Evolutionary conservation across 2,329 filamentous ascomycete species (phyloP), one percentile per base, ranked within the genome.

Genomic region (Trichoderma sp.): DNA sequence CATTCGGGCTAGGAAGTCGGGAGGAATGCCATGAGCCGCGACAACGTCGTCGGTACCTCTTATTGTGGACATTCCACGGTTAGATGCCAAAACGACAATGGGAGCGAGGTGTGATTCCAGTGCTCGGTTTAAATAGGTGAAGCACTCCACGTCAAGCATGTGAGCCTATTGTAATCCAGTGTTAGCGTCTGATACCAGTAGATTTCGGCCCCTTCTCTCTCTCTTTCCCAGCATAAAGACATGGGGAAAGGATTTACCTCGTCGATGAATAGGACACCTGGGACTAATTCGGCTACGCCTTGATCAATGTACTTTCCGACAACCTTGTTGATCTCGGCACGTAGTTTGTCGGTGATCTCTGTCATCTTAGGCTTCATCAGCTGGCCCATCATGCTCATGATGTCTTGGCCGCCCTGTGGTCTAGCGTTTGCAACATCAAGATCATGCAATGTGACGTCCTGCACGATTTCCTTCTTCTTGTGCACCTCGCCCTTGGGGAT

Each of bases 381-480:
- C 86, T 99, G 97, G 81, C 97, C 97, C 96, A 99, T 98, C 97
- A 99, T 98, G 87, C 95, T 98, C 95, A 99, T 98, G 79, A 99
- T 97, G 84, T 99, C 97, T 88, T 99, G 97, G 62, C 97, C 97
- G 71, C 97, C 97, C 87, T 98, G 95, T 5, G 97, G 97, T 81
- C 96, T 89, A 16, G 97, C 94, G 82, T 99, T 99, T 78, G 97
- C 97, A 77, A 98, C 93, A 82, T 99, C 97, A 75, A 99, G 88
- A 83, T 99, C 97, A 85, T 99, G 97, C 78, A 99, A 89, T 63
- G 97, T 98, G 77, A 99, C 97, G 82, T 99, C 97, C 84, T 99
- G 97, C 45, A 99, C 97, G 80, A 99, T 97, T 86, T 99, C 97
- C 89, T 99, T 99, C 91, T 98, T 98, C 91, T 99, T 99, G 88